These are phyloP conservation scores for Ogataea corticis DNA, from an alignment of 805 yeast genomes.

Conservation along the genomic window DNA sequence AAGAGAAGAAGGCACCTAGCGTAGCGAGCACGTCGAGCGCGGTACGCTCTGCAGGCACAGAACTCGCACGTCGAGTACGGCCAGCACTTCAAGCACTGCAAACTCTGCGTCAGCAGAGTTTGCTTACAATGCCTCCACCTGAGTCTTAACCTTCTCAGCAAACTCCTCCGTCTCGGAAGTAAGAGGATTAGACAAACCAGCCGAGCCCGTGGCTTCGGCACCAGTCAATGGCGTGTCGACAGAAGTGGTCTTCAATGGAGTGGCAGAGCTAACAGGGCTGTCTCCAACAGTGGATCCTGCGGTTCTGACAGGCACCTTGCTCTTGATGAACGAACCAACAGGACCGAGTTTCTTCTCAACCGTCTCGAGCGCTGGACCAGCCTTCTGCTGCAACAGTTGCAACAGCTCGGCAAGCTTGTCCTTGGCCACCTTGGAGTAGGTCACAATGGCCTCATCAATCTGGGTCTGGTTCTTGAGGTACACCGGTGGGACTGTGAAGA, in stretches of 20 bases:
- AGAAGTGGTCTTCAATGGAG: not conserved
- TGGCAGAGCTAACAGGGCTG: conserved; percentile 12
- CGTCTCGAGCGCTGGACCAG: conserved; percentile 59
- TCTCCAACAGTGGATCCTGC: conserved; percentile 67
- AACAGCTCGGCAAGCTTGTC: conserved; percentile 49
- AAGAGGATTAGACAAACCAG: conserved; percentile 11
- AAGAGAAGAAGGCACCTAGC: no score
- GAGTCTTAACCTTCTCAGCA: not conserved
- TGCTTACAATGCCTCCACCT: conserved; percentile 14
- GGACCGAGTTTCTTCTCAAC: conserved; percentile 66
- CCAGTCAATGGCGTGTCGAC: not conserved
- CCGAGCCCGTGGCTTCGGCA: no score
- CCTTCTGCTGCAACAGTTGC: conserved; percentile 40
- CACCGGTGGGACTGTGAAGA: conserved; percentile 74
- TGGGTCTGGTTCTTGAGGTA: conserved; percentile 75
- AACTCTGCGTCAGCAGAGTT: no score
- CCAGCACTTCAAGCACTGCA: no score
- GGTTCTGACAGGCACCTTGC: conserved; percentile 63
- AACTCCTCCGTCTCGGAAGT: not conserved
- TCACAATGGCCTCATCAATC: conserved; percentile 64
- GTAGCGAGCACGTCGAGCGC: no score
- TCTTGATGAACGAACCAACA: conserved; percentile 56
- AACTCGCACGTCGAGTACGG: no score
- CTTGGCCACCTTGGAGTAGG: conserved; percentile 46
- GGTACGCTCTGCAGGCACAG: no score